Conservation (phyloP, 805 yeast genomes). For the Kuraishia borneana region DNA sequence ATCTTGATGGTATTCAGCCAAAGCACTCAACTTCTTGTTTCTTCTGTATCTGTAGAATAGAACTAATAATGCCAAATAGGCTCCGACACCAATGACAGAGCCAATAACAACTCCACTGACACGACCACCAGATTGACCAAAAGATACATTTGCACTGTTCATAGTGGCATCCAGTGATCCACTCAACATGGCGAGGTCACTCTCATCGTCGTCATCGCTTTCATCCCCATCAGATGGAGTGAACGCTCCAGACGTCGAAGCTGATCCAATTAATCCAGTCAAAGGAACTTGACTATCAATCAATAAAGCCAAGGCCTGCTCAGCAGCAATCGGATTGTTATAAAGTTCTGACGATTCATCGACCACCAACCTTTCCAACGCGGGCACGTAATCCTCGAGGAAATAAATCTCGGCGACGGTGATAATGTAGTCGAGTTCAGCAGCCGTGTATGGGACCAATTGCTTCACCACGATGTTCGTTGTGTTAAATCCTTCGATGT, state of each 20-base stretch:
- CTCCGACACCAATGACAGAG: constrained; percentile 63
- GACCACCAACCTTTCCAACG: constrained; percentile 38
- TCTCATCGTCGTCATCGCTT: constrained; percentile 3
- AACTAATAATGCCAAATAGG: constrained; percentile 52
- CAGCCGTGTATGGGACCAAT: constrained; percentile 64
- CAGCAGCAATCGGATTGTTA: constrained; percentile 42
- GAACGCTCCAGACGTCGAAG: constrained; percentile 6
- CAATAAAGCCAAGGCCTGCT: constrained; percentile 46
- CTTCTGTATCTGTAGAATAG: constrained; percentile 35
- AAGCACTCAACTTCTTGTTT: constrained; percentile 7
- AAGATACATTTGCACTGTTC: constrained; percentile 6
- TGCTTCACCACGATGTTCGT: constrained; percentile 47
- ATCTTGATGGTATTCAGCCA: constrained; percentile 2
- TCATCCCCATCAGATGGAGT: constrained; percentile 5
- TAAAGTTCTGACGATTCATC: constrained; percentile 49
- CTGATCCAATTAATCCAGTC: constrained; percentile 24
- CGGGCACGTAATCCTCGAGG: constrained; percentile 40
- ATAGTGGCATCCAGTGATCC: constrained; percentile 17
- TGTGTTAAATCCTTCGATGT: constrained; percentile 10
- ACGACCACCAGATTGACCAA: constrained; percentile 17
- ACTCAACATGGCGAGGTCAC: constrained; percentile 2
- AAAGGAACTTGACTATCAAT: constrained; percentile 66
- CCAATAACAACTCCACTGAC: constrained; percentile 79
- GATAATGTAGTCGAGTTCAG: constrained; percentile 50
- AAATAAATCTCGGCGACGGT: constrained; percentile 85